A percentile compares a stretch with the other conserved stretches of the same genome.
Conservation (phyloP, 495 filamentous ascomycete genomes). For the Podospora pseudoanserina region DNA sequence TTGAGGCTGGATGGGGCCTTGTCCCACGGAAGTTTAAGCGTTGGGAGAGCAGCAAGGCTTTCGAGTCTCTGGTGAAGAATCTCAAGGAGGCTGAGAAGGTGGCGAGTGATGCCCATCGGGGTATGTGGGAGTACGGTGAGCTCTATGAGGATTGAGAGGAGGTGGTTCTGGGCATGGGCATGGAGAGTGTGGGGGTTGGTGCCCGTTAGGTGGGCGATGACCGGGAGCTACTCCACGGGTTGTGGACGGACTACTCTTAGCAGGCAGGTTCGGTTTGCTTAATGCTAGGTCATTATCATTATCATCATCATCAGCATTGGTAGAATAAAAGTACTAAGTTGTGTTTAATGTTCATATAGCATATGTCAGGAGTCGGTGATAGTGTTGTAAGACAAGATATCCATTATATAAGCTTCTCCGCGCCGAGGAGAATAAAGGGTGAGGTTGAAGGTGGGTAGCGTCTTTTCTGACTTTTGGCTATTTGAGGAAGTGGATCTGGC, state of each 20-base stretch:
- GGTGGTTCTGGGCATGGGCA: neutral
- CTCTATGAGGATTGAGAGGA: constrained; percentile 73
- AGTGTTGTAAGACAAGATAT: constrained; percentile 1
- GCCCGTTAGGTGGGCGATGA: neutral
- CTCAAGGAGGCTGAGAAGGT: constrained; percentile 65
- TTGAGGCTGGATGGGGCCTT: constrained; percentile 81
- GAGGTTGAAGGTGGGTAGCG: constrained; percentile 1
- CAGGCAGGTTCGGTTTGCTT: neutral
- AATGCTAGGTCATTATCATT: neutral
- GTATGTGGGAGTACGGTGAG: constrained; percentile 99
- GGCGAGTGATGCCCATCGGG: constrained; percentile 72
- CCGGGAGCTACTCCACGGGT: neutral
- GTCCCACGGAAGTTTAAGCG: constrained; percentile 82
- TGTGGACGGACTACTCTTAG: neutral
- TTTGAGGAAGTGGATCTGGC: constrained; percentile 8
- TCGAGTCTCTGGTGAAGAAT: constrained; percentile 62
- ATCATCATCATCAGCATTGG: neutral
- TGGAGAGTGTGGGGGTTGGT: neutral
- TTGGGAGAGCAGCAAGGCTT: constrained; percentile 71
- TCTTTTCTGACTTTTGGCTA: constrained; percentile 11
- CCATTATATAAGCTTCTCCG: constrained; percentile 9
- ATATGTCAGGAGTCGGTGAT: neutral
- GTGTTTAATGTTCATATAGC: neutral
- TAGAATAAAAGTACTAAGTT: constrained; percentile 4
- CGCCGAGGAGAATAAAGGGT: constrained; percentile 12